These are phyloP conservation scores for Gaeumannomyces tritici DNA, from an alignment of 2,329 filamentous ascomycete species.

Conservation along the genomic window DNA sequence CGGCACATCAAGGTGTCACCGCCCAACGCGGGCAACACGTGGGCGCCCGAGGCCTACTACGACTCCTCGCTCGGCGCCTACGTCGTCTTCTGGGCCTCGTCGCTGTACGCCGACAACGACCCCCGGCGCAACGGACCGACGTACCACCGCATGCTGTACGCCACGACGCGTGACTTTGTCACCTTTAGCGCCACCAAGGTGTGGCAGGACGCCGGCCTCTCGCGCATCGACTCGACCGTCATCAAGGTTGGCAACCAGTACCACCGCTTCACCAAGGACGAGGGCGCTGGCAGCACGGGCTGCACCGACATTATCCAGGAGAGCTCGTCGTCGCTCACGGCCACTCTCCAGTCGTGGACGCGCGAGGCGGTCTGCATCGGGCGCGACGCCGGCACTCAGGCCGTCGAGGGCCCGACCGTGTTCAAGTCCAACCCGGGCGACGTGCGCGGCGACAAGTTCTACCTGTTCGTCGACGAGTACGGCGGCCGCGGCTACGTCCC, in stretches of 20 bases:
- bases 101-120: slow-evolving; percentile 32
- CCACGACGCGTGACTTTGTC: slow-evolving; percentile 38
- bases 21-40: slow-evolving; percentile 27
- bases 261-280: slow-evolving; percentile 47
- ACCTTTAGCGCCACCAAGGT: slow-evolving; percentile 35
- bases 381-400: slow-evolving; percentile 33
- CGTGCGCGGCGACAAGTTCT: slow-evolving; percentile 40
- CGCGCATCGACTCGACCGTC: slow-evolving; percentile 43
- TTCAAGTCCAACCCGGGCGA: slow-evolving; percentile 41
- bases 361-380: slow-evolving; percentile 38
- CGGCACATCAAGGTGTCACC: slow-evolving; percentile 28
- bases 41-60: slow-evolving; percentile 29
- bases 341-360: slow-evolving; percentile 31
- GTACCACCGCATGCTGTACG: slow-evolving; percentile 44
- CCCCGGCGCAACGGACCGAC: slow-evolving; percentile 27
- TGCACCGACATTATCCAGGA: slow-evolving; percentile 47
- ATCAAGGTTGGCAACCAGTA: slow-evolving; percentile 29
- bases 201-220: slow-evolving; percentile 41
- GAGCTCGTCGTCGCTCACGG: slow-evolving; percentile 29
- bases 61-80: slow-evolving; percentile 21
- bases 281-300: slow-evolving; percentile 35
- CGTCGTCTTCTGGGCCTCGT: slow-evolving; percentile 28
- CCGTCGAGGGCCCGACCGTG: slow-evolving; percentile 40
- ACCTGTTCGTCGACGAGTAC: slow-evolving; percentile 47
- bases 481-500: slow-evolving; percentile 41